Percentiles rank a stretch among this genome's conserved stretches.
Conservation (phyloP, 2,329 filamentous ascomycete species). For the Hypoxylon sp. region DNA sequence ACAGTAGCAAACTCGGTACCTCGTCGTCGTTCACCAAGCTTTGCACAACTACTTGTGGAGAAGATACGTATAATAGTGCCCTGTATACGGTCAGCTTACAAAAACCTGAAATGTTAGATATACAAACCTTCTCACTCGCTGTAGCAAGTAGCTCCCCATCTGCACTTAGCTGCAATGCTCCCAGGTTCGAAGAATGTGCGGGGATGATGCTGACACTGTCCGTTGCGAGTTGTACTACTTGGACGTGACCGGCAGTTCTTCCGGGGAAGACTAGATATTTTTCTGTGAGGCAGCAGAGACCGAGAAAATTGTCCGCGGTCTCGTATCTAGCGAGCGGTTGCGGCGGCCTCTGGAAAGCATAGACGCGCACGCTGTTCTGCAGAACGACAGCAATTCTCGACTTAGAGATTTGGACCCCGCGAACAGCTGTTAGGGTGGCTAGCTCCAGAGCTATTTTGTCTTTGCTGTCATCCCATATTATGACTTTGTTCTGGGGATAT, state of each 20-base stretch:
- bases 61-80: constrained; percentile 93
- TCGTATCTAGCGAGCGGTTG: constrained; percentile 82
- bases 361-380: constrained; percentile 85
- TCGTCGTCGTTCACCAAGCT: constrained; percentile 85
- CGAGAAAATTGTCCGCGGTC: constrained; percentile 86
- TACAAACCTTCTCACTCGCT: constrained; percentile 81
- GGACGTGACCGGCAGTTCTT: constrained; percentile 88
- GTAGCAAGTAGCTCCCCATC: constrained; percentile 89
- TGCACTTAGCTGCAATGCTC: constrained; percentile 82
- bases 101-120: constrained; percentile 1
- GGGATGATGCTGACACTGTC: constrained; percentile 94
- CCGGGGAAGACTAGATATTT: constrained; percentile 87
- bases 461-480: constrained; percentile 92
- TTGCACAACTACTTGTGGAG: constrained; percentile 83
- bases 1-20: constrained; percentile 91
- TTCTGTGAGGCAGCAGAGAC: constrained; percentile 82
- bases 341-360: constrained; percentile 81
- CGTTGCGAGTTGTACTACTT: constrained; percentile 83
- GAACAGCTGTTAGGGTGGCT: constrained; percentile 83
- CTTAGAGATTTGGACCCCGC: constrained; percentile 82
- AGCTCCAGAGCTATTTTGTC: constrained; percentile 81
- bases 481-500: constrained; percentile 89
- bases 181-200: constrained; percentile 84
- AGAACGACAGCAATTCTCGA: constrained; percentile 85
- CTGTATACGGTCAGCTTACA: constrained; percentile 56